Evolutionary conservation across 345 rosid genomes (phyloP).

Genomic region (Cardamine occulta): DNA sequence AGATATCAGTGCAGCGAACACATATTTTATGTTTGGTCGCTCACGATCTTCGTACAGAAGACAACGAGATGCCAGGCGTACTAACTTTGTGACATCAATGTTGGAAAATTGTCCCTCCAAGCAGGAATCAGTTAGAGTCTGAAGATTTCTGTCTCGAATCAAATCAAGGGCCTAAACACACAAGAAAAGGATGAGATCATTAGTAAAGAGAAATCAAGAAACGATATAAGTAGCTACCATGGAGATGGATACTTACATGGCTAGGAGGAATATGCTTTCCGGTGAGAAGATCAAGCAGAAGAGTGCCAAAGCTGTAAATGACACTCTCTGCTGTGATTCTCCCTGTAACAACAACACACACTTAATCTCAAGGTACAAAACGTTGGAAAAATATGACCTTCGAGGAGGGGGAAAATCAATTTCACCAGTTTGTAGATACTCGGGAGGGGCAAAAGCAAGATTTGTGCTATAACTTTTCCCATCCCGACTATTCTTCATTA

Average conservation of each 20-base stretch:
- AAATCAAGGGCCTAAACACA: constrained; percentile 82
- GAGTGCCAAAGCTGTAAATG: constrained; percentile 88
- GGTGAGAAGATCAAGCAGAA: constrained; percentile 88
- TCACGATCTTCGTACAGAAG: constrained; percentile 83
- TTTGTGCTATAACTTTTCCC: constrained; percentile 85
- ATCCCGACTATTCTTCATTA: constrained; percentile 88
- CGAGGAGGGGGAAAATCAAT: neutral
- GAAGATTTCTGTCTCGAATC: constrained; percentile 82
- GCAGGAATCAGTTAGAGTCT: constrained; percentile 84
- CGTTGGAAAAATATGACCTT: neutral
- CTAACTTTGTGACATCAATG: constrained; percentile 74
- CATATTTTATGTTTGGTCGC: constrained; percentile 73
- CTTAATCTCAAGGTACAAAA: neutral
- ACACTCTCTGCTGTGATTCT: constrained; percentile 90
- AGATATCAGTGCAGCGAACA: constrained; percentile 70
- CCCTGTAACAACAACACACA: constrained; percentile 54
- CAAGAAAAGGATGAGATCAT: constrained; percentile 9
- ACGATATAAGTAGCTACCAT: neutral
- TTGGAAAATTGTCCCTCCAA: constrained; percentile 81
- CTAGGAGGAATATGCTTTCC: constrained; percentile 98
- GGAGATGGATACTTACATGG: constrained; percentile 62
- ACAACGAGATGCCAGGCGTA: constrained; percentile 79
- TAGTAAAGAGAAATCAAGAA: neutral
- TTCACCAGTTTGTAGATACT: constrained; percentile 82
- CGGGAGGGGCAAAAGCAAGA: constrained; percentile 94